phyloP scores from a whole-genome alignment of 257 asterid species.

The Parsonsia alboflavescens region DNA sequence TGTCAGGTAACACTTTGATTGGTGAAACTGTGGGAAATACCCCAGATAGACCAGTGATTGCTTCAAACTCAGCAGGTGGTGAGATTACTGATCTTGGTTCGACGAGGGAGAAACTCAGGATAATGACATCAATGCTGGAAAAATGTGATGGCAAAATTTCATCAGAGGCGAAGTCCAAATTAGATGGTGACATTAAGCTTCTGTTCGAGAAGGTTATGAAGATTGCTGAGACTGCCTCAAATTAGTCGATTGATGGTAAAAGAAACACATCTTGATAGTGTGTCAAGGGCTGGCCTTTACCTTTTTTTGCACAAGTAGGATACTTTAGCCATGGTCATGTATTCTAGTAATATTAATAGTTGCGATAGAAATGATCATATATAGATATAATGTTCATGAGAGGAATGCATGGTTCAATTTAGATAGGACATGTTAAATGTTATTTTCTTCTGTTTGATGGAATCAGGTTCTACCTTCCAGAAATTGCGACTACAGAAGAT shows the following conservation, averaged over 20 bases:
- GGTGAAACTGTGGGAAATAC: slow-evolving; percentile 3
- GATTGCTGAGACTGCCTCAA: slow-evolving; percentile 16
- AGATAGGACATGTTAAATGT: not conserved
- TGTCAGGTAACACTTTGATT: not conserved
- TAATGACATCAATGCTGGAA: slow-evolving; percentile 27
- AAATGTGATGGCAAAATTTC: slow-evolving; percentile 32
- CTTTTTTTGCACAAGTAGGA: not conserved
- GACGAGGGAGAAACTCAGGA: slow-evolving; percentile 24
- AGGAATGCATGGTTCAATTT: not conserved
- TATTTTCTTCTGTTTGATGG: not conserved
- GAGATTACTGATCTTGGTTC: slow-evolving; percentile 21
- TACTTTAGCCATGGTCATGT: not conserved
- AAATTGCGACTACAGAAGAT: no score
- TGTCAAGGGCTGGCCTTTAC: no score
- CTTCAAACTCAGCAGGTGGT: slow-evolving; percentile 23
- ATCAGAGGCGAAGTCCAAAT: slow-evolving; percentile 19
- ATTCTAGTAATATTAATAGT: no score
- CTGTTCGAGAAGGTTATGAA: slow-evolving; percentile 35
- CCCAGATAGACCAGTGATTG: slow-evolving; percentile 13
- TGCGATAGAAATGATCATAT: no score
- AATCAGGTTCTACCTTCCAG: not conserved
- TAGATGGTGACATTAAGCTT: slow-evolving; percentile 31
- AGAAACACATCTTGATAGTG: not conserved
- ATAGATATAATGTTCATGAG: not conserved
- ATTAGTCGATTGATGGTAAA: slow-evolving; percentile 3